Percentiles rank a stretch among this genome's conserved stretches.
Conservation (phyloP, 2,329 filamentous ascomycete species). For the Fusarium mangiferae region DNA sequence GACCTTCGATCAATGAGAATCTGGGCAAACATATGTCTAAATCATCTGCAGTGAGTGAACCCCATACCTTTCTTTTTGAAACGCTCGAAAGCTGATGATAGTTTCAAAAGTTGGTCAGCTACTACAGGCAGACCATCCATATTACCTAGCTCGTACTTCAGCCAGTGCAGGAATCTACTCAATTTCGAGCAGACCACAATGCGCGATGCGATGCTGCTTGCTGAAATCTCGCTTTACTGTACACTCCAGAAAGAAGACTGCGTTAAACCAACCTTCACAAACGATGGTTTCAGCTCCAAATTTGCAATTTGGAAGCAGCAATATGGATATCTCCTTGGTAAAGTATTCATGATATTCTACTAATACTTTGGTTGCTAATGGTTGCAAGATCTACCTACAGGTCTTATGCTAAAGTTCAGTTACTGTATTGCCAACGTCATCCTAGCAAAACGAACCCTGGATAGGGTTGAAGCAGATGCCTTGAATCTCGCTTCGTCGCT, state of each 20-base stretch:
- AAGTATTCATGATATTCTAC: not conserved
- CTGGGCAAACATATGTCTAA: slow-evolving; percentile 32
- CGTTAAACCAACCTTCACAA: slow-evolving; percentile 45
- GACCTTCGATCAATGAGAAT: slow-evolving; percentile 47
- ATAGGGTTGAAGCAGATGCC: slow-evolving; percentile 3
- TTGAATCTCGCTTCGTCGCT: not conserved
- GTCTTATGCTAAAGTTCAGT: slow-evolving; percentile 12
- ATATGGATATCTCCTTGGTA: slow-evolving; percentile 31
- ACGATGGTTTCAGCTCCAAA: slow-evolving; percentile 12
- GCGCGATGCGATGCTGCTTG: slow-evolving; percentile 54
- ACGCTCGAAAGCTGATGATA: not conserved
- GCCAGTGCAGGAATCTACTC: slow-evolving; percentile 53
- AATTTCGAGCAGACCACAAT: slow-evolving; percentile 55
- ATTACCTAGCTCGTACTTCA: slow-evolving; percentile 51
- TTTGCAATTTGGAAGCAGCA: slow-evolving; percentile 29
- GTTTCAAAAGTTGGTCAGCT: slow-evolving; percentile 50
- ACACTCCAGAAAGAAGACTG: slow-evolving; percentile 48
- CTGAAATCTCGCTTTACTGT: slow-evolving; percentile 53
- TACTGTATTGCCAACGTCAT: slow-evolving; percentile 25
- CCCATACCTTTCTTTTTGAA: accelerated
- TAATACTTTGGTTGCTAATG: not conserved
- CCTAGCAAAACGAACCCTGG: slow-evolving; percentile 17
- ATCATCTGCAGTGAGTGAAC: slow-evolving; percentile 28
- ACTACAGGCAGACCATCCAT: slow-evolving; percentile 54
- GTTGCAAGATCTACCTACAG: slow-evolving; percentile 7